phyloP scores from a whole-genome alignment of 176 grass and related monocot genomes.

The Alopecurus myosuroides region DNA sequence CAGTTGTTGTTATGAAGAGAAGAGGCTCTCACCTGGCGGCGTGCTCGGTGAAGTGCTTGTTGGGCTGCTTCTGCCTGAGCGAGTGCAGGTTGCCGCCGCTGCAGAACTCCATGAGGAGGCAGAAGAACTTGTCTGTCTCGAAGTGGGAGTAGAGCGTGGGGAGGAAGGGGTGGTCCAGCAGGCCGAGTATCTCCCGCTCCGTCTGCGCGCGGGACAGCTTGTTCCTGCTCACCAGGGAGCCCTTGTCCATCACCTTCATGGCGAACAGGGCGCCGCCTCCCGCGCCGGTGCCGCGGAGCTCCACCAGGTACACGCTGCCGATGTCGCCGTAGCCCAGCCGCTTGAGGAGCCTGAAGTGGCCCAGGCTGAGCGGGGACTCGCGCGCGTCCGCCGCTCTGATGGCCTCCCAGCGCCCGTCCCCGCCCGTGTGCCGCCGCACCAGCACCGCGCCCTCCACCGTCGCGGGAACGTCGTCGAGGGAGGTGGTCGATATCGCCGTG shows the following conservation, averaged over 20 bases:
- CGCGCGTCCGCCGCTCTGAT: conserved; percentile 47
- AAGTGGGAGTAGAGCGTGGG: conserved; percentile 88
- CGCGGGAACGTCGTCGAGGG: background rate
- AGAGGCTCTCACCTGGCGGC: conserved; percentile 67
- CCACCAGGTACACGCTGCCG: conserved; percentile 91
- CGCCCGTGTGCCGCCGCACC: conserved; percentile 66
- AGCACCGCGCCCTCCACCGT: background rate
- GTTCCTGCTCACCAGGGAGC: conserved; percentile 62
- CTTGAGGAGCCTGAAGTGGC: conserved; percentile 74
- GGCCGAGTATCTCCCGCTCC: conserved; percentile 77
- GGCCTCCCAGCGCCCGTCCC: conserved; percentile 66
- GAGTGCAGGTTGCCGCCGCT: conserved; percentile 93
- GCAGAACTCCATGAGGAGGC: conserved; percentile 96
- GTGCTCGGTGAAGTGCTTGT: conserved; percentile 78
- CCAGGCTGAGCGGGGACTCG: conserved; percentile 67
- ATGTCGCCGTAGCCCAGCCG: conserved; percentile 92
- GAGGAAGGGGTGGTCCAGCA: conserved; percentile 91
- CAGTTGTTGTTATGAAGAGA: too few relatives aligned
- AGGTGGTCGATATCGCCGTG: background rate
- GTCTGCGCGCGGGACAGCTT: conserved; percentile 76
- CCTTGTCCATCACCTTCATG: conserved; percentile 98
- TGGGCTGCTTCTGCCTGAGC: conserved; percentile 73
- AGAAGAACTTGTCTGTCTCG: conserved; percentile 88
- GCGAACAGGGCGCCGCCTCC: conserved; percentile 54
- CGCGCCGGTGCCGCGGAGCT: conserved; percentile 53